Conservation (phyloP, 2,329 filamentous ascomycete genomes). For the Pyrenochaeta sp. region DNA sequence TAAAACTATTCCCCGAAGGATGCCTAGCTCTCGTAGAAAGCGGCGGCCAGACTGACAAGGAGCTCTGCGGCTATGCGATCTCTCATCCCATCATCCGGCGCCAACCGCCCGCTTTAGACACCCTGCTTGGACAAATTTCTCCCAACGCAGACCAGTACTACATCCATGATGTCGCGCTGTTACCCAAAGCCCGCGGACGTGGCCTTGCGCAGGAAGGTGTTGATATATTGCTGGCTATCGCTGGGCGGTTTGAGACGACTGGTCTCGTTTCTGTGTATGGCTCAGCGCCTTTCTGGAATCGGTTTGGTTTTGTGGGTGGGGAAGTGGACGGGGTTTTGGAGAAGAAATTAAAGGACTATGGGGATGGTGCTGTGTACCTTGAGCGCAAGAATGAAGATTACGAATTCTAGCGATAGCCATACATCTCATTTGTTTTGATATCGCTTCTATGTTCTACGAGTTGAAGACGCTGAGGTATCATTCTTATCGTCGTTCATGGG, state of each 20-base stretch:
- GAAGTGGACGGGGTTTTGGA: constrained; percentile 7
- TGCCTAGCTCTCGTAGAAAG: constrained; percentile 19
- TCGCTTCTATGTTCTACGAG: no score
- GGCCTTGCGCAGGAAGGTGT: constrained; percentile 14
- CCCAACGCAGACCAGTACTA: constrained; percentile 25
- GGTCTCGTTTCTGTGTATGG: constrained; percentile 24
- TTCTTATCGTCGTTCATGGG: no score
- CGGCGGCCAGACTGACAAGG: not conserved
- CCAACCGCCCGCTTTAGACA: constrained; percentile 20
- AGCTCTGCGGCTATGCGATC: constrained; percentile 23
- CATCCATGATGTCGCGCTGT: constrained; percentile 30
- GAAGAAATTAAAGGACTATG: constrained; percentile 22
- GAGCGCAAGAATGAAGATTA: constrained; percentile 16
- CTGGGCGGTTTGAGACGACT: constrained; percentile 9
- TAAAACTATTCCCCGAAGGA: constrained; percentile 21
- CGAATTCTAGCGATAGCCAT: no score
- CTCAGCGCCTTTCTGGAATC: constrained; percentile 21
- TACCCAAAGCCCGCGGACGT: constrained; percentile 14
- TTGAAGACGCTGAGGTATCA: no score
- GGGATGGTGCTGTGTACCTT: constrained; percentile 21
- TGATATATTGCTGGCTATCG: constrained; percentile 5
- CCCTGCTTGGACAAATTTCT: constrained; percentile 12
- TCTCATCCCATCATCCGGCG: constrained; percentile 23
- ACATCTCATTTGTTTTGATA: no score
- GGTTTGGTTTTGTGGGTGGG: constrained; percentile 19